These are phyloP conservation scores for Rosa chinensis DNA, from an alignment of 306 rosid species.

Conservation along the genomic window DNA sequence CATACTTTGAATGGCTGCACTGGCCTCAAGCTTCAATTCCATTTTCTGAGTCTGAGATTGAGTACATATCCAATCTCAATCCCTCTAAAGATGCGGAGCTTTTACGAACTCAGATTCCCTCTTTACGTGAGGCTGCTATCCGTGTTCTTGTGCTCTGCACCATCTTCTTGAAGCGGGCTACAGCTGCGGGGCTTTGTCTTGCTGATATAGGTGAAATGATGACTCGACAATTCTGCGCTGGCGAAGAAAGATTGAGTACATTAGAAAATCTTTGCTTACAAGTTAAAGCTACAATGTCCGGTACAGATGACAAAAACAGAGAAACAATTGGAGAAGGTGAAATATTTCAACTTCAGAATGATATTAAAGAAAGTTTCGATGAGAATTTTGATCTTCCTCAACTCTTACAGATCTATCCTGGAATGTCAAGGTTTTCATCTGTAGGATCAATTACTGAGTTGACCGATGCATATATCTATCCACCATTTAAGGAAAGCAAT, in stretches of 20 bases:
- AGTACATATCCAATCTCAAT: conserved; percentile 71
- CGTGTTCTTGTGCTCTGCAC: conserved; percentile 85
- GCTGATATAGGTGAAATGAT: conserved; percentile 81
- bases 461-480: background rate
- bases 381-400: conserved; percentile 30
- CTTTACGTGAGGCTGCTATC: conserved; percentile 60
- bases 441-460: conserved; percentile 28
- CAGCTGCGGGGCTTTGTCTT: conserved; percentile 63
- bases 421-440: conserved; percentile 30
- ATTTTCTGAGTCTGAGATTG: conserved; percentile 66
- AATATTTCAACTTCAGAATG: conserved; percentile 24
- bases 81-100: conserved; percentile 76
- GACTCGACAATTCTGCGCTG: conserved; percentile 58
- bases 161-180: conserved; percentile 69
- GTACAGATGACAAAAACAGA: conserved; percentile 8
- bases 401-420: conserved; percentile 24
- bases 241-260: conserved; percentile 48
- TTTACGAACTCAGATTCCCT: conserved; percentile 60
- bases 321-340: conserved; percentile 25
- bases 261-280: conserved; percentile 59
- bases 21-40: conserved; percentile 93
- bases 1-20: conserved; percentile 95
- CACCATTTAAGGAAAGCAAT: conserved; percentile 8
- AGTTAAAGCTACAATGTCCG: conserved; percentile 48
- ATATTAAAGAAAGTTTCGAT: conserved; percentile 19